These are phyloP conservation scores for Fusarium citri DNA, from an alignment of 2,329 filamentous ascomycete genomes.

Conservation along the genomic window DNA sequence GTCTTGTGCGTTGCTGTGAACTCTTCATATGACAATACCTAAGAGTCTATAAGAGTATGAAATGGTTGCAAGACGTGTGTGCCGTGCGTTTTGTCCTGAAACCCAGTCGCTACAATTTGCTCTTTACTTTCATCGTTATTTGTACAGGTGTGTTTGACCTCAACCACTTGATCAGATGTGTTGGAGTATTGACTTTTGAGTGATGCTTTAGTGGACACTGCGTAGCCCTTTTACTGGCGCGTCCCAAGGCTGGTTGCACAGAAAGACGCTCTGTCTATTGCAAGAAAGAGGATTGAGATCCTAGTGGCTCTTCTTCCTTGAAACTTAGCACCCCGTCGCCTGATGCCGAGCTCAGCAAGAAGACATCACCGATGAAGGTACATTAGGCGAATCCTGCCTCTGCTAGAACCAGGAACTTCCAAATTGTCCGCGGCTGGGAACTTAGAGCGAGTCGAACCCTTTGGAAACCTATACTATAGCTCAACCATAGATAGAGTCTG, in stretches of 20 bases:
- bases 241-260: neutral
- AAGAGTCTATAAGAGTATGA: neutral
- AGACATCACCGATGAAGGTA: neutral
- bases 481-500: neutral
- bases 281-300: neutral
- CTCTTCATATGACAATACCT: fast-evolving
- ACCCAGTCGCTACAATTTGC: neutral
- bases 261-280: neutral
- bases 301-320: neutral
- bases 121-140: neutral
- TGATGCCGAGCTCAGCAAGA: neutral
- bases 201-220: neutral
- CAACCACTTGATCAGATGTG: neutral
- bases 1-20: neutral
- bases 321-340: neutral
- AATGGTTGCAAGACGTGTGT: neutral
- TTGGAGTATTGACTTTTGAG: neutral
- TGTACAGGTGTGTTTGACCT: neutral
- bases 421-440: neutral
- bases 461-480: neutral
- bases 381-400: neutral
- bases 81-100: neutral
- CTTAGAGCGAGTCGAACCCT: neutral
- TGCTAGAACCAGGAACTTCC: neutral
- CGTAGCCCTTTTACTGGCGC: neutral